Evolutionary conservation across 306 rosid species (phyloP), one percentile per base, ranked within the genome.

Genomic region (Urtica urens): DNA sequence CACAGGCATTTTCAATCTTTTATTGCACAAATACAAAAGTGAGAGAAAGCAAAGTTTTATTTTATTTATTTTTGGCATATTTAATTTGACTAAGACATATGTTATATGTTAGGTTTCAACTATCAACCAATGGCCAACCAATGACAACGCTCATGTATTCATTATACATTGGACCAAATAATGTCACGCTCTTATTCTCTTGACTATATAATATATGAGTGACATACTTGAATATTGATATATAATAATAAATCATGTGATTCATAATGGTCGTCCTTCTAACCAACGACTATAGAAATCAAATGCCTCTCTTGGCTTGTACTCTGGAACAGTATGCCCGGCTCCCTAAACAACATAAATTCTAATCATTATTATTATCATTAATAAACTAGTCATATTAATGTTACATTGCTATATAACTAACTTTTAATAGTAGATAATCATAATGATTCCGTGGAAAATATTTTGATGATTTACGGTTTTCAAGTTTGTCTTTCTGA

Each of bases 271-370:
- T 9, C 44, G 57, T 35, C 68, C 73, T 31, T 51, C 59, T 64
- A 77, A 70, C 80, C 80, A 80, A 62, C 81, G 81, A 23, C 61
- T 55, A 37, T 59, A 80, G 60, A 80, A 77, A 19, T 84, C 72
- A 37, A 79, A 59, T 30, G 94, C 80, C 57, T 83, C 90, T 29
- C 52, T 57, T 0, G 90, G 90, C 50, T 83, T 83, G 58, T 77
- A 83, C 59, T 79, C 86, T 0, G 94, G 82, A 12, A 79, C 94
- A 0, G 88, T 79, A 52, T 77, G 88, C 17, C 94, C 90, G 3
- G 86, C 64, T 49, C 90, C 90, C 94, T 76, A 57, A 57, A 65
- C 2, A 11, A 19, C 23, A 31, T 13, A 2, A 29, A 16, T n/a
- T n/a, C n/a, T n/a, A n/a, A n/a, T n/a, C n/a, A 1, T 19, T 21